Conservation (phyloP, 352 stramenopile species). For the Plasmopara halstedii region DNA sequence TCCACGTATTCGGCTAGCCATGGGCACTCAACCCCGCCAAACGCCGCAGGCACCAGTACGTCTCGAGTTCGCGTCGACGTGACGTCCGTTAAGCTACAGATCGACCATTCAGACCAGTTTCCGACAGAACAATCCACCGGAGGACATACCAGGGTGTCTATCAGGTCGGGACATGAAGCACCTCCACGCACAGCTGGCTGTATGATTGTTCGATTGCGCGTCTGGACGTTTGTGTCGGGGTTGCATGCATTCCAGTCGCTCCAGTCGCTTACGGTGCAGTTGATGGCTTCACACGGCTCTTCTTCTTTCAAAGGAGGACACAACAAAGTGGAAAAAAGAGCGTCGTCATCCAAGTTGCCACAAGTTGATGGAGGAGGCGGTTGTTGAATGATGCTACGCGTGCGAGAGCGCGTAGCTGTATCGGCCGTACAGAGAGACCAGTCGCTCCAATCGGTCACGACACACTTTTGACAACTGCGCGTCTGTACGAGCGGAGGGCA, state of each 20-base stretch:
- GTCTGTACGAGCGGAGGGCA: constrained; percentile 39
- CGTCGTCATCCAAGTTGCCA: constrained; percentile 12
- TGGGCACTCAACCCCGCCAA: constrained; percentile 14
- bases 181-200: constrained; percentile 33
- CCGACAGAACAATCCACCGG: constrained; percentile 30
- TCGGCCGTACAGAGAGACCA: constrained; percentile 37
- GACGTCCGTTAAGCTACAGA: constrained; percentile 15
- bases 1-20: constrained; percentile 15
- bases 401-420: constrained; percentile 31
- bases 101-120: constrained; percentile 30
- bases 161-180: constrained; percentile 30
- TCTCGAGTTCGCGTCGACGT: constrained; percentile 23
- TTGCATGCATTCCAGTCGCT: constrained; percentile 36
- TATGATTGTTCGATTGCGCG: constrained; percentile 26
- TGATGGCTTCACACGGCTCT: constrained; percentile 31
- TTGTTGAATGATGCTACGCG: constrained; percentile 31
- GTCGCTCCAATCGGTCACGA: constrained; percentile 37
- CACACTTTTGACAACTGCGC: constrained; percentile 45
- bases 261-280: constrained; percentile 52
- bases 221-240: constrained; percentile 29
- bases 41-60: constrained; percentile 7
- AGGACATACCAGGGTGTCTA: constrained; percentile 26
- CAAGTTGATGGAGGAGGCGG: constrained; percentile 24
- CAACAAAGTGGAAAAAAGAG: constrained; percentile 5
- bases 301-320: constrained; percentile 39